phyloP scores from a whole-genome alignment of 495 filamentous ascomycete species.

The Tuber aestivum region DNA sequence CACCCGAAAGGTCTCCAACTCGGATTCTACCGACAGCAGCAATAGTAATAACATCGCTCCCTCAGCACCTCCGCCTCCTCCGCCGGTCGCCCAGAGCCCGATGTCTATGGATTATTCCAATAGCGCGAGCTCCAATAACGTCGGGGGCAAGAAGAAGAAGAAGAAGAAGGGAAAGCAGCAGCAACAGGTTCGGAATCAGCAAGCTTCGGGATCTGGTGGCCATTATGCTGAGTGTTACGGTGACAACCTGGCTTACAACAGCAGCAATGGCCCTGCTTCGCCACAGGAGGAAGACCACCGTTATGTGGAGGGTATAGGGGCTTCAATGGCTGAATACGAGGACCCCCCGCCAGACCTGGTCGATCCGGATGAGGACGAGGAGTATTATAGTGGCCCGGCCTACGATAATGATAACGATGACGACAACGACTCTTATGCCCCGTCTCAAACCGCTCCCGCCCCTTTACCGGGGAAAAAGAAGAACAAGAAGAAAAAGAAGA shows the following conservation, averaged over 20 bases:
- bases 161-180: constrained; percentile 43
- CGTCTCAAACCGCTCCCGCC: constrained; percentile 29
- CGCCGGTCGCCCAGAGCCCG: constrained; percentile 28
- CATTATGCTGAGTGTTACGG: constrained; percentile 25
- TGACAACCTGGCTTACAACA: constrained; percentile 11
- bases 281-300: constrained; percentile 19
- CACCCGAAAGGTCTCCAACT: constrained; percentile 49
- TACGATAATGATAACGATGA: constrained; percentile 50
- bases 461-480: constrained; percentile 52
- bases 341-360: constrained; percentile 37
- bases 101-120: constrained; percentile 42
- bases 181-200: constrained; percentile 5
- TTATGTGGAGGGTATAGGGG: constrained; percentile 39
- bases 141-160: constrained; percentile 42
- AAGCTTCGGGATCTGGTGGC: constrained; percentile 4
- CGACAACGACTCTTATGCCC: constrained; percentile 41
- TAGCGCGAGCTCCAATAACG: constrained; percentile 36
- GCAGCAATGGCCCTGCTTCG: constrained; percentile 30
- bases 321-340: constrained; percentile 41
- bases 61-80: constrained; percentile 33
- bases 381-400: constrained; percentile 49
- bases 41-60: constrained; percentile 22
- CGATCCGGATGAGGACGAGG: constrained; percentile 45
- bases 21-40: constrained; percentile 46
- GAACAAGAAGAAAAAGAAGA: constrained; percentile 60